Percentiles rank a stretch among this genome's conserved stretches.
Evolutionary conservation across 345 rosid species (phyloP).

Genomic region (Populus euphratica): DNA sequence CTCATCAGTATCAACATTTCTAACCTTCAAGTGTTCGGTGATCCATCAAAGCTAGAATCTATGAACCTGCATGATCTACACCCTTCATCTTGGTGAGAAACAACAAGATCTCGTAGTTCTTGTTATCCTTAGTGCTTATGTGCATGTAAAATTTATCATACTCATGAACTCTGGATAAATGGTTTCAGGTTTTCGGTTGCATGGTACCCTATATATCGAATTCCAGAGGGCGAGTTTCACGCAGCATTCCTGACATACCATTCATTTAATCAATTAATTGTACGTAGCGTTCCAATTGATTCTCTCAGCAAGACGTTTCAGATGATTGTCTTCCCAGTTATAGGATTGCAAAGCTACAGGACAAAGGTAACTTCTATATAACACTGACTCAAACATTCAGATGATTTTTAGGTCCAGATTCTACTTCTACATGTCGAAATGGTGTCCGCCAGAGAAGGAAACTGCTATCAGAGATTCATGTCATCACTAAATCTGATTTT

Average conservation of each 20-base stretch:
- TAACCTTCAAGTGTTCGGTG: slow-evolving; percentile 22
- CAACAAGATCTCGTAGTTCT: not conserved
- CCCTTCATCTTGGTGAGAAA: slow-evolving; percentile 29
- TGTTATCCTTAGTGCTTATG: not conserved
- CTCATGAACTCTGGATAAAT: not conserved
- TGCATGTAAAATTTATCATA: not conserved
- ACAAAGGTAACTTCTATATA: slow-evolving; percentile 10
- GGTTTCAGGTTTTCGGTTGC: slow-evolving; percentile 34
- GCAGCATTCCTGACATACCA: slow-evolving; percentile 36
- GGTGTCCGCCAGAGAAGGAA: not conserved
- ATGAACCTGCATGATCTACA: slow-evolving; percentile 26
- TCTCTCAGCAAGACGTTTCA: slow-evolving; percentile 7
- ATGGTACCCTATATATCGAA: slow-evolving; percentile 33
- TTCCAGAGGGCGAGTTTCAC: slow-evolving; percentile 23
- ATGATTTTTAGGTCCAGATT: not conserved
- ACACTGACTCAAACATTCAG: not conserved
- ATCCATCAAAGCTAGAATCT: slow-evolving; percentile 22
- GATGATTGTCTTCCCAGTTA: slow-evolving; percentile 16
- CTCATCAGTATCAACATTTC: slow-evolving; percentile 11
- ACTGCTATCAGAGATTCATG: not conserved
- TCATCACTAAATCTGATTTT: not conserved
- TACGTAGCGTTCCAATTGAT: slow-evolving; percentile 3
- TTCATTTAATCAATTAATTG: slow-evolving; percentile 16
- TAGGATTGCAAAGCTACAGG: slow-evolving; percentile 29
- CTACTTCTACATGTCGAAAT: not conserved